Conservation (phyloP, 352 stramenopile species). For the Globisporangium canariense region DNA sequence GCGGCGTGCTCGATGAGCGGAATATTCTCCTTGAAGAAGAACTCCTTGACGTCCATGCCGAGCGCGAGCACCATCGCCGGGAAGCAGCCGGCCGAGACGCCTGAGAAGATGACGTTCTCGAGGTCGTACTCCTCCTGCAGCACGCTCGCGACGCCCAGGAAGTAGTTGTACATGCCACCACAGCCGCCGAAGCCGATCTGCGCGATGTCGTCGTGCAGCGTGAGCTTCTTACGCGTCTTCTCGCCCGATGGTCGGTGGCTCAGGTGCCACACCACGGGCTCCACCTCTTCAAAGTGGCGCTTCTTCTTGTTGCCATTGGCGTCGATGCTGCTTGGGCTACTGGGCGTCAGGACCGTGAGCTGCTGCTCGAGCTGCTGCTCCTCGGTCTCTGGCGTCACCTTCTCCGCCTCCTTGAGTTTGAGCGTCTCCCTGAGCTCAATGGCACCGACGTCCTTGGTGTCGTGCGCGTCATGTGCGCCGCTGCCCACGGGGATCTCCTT, state of each 20-base stretch:
- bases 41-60: constrained; percentile 68
- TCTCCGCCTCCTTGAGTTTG: background rate
- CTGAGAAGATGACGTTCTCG: constrained; percentile 68
- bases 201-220: constrained; percentile 47
- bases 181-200: constrained; percentile 82
- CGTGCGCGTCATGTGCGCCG: background rate
- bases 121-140: constrained; percentile 78
- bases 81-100: constrained; percentile 75
- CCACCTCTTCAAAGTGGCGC: constrained; percentile 12
- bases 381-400: background rate
- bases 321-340: background rate
- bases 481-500: background rate
- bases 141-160: constrained; percentile 72
- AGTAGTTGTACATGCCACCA: constrained; percentile 87
- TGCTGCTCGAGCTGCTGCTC: background rate
- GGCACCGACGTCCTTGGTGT: background rate
- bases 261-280: constrained; percentile 32
- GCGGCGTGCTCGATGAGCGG: constrained; percentile 66
- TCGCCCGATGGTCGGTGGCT: constrained; percentile 11
- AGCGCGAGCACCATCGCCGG: constrained; percentile 61
- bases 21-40: constrained; percentile 84
- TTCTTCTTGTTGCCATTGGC: background rate
- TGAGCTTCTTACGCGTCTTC: constrained; percentile 47
- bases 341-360: background rate
- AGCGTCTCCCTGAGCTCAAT: constrained; percentile 3